These are phyloP conservation scores for Hypsizygus marmoreus DNA, from an alignment of 768 basidiomycete species.

Conservation along the genomic window DNA sequence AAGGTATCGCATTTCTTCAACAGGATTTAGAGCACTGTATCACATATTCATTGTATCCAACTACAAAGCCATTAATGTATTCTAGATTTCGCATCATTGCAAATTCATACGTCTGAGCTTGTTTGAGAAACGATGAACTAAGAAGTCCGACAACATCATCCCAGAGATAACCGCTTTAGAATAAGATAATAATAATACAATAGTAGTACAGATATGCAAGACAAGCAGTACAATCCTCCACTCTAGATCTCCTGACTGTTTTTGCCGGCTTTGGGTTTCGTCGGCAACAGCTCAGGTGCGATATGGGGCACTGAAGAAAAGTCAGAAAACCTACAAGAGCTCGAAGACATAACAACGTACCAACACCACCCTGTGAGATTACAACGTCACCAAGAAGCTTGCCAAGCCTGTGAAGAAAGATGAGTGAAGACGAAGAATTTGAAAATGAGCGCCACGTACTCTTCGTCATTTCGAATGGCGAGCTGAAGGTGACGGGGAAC, in stretches of 20 bases:
- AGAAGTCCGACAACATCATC: too few species aligned
- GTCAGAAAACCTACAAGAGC: not conserved
- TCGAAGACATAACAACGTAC: constrained; percentile 23
- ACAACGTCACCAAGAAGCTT: constrained; percentile 83
- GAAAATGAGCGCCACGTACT: constrained; percentile 34
- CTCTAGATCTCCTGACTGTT: constrained; percentile 24
- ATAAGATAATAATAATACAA: constrained; percentile 19
- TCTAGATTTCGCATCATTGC: not conserved
- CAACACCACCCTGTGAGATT: constrained; percentile 90
- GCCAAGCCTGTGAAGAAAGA: constrained; percentile 51
- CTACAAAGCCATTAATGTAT: constrained; percentile 31
- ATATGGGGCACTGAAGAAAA: constrained; percentile 32
- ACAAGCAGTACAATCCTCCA: not conserved
- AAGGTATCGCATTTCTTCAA: constrained; percentile 26
- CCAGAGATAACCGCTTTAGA: not conserved
- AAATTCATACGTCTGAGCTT: not conserved
- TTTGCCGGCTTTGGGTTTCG: constrained; percentile 39
- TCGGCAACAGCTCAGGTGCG: constrained; percentile 41
- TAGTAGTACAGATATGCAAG: constrained; percentile 14
- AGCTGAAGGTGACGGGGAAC: constrained; percentile 85
- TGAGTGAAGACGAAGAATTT: not conserved
- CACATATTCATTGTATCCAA: constrained; percentile 41
- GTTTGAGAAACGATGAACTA: too few species aligned
- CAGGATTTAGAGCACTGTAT: constrained; percentile 27
- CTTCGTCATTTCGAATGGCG: constrained; percentile 83